Conservation (phyloP, 768 basidiomycete genomes). For the Boletus rubroflammeus region DNA sequence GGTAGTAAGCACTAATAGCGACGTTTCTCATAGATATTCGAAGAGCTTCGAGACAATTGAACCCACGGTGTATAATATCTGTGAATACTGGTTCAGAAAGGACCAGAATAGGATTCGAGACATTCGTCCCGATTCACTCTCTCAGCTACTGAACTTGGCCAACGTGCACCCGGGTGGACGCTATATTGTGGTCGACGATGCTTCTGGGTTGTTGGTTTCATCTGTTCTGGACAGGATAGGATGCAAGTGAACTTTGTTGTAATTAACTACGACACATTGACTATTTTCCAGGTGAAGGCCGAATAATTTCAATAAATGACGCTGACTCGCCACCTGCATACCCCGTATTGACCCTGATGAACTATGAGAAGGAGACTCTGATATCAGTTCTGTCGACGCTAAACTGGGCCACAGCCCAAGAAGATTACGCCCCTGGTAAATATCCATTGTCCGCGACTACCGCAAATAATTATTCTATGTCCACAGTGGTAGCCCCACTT, state of each 20-base stretch:
- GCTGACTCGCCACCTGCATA: slow-evolving; percentile 92
- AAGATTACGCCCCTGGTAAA: slow-evolving; percentile 67
- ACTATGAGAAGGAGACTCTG: slow-evolving; percentile 60
- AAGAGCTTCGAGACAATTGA: slow-evolving; percentile 85
- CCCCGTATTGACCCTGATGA: slow-evolving; percentile 80
- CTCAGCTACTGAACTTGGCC: slow-evolving; percentile 81
- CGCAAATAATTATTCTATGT: slow-evolving; percentile 3
- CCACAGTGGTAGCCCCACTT: slow-evolving; percentile 53
- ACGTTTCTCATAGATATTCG: slow-evolving; percentile 57
- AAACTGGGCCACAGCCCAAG: slow-evolving; percentile 89
- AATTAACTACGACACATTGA: not conserved
- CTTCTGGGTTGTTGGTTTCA: slow-evolving; percentile 82
- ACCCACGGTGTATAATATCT: slow-evolving; percentile 83
- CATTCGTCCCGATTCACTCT: slow-evolving; percentile 81
- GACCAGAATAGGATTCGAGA: slow-evolving; percentile 79
- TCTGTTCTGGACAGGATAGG: slow-evolving; percentile 85
- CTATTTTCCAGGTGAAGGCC: slow-evolving; percentile 60
- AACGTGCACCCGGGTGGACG: slow-evolving; percentile 85
- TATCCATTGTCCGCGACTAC: not conserved
- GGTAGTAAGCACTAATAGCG: not conserved
- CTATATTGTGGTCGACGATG: slow-evolving; percentile 88
- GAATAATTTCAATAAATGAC: slow-evolving; percentile 80
- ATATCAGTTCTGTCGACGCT: slow-evolving; percentile 59
- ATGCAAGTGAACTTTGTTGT: slow-evolving; percentile 41
- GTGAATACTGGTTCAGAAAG: slow-evolving; percentile 85